Percentiles rank a stretch among this genome's conserved stretches.
These are phyloP conservation scores for Neofusicoccum umdonicola DNA, from an alignment of 2,329 filamentous ascomycete species.

Conservation along the genomic window DNA sequence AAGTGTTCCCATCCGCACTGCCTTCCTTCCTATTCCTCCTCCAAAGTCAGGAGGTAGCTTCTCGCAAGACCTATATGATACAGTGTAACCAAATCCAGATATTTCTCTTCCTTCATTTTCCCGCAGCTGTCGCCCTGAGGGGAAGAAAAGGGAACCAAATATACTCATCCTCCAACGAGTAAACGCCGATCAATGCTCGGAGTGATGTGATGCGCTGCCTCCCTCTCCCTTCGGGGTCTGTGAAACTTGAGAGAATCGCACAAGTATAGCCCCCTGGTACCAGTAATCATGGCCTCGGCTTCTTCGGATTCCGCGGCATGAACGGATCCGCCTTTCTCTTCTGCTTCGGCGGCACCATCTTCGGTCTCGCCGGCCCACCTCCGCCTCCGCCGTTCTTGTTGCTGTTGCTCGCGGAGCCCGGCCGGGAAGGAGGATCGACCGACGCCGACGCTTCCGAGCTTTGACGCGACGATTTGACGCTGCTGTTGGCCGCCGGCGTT, in stretches of 20 bases:
- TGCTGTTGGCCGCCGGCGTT: neutral
- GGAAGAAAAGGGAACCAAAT: no score
- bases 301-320: conserved; percentile 19
- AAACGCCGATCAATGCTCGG: neutral
- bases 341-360: conserved; percentile 16
- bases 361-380: neutral
- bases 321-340: conserved; percentile 21
- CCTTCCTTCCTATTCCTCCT: no score
- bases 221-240: neutral
- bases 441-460: neutral
- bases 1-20: no score
- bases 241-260: no score
- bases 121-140: no score
- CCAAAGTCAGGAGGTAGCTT: no score
- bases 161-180: no score
- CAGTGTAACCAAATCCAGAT: no score
- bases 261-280: no score
- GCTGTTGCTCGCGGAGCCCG: neutral
- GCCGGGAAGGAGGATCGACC: neutral
- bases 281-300: neutral
- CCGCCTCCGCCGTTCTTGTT: neutral
- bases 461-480: neutral
- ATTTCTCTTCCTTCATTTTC: no score
- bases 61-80: no score
- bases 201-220: neutral